Base-by-base conservation (phyloP, 805 yeast genomes). In the Nakazawaea populi region DNA sequence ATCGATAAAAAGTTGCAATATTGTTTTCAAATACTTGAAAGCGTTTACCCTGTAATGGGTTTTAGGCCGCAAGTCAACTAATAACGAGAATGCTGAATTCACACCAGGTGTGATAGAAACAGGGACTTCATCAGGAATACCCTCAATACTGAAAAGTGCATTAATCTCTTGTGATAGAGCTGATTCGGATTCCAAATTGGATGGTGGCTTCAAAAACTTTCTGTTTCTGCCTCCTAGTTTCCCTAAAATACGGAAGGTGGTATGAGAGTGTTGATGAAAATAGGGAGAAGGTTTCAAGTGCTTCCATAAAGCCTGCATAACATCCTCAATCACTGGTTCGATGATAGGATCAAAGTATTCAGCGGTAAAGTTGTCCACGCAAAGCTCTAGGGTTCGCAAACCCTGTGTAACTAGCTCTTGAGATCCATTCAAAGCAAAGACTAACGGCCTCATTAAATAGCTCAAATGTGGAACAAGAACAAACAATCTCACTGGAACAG, bases 261-360 rank as follows among this genome's bases (percentile, higher is more conserved):
- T 89, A 63, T 94, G 99, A 14, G 96, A 86, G 57, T 91, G 96
- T 56, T 89, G 96, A 59, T 94, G 98, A 57, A 87, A 89, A 63
- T 89, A 90, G 0, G 99, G 98, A 36, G 91, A 77, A 1, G 99
- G 99, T 60, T 83, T 83, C 57, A 94, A 68, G 58, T 92, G 94
- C 55, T 80, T 84, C 92, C 97, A 94, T 35, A 94, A 72, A 0
- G 97, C 96, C 38, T 85, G 83, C 89, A 91, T 87, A 1, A 95
- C 90, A 58, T 94, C 97, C 54, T 88, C 95, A 49, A 92, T 83
- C 1, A 91, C 97, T 0, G 99, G 98, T 61, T 91, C 97, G 54
- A 94, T 83, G 63, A 94, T 91, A 2, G 99, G 98, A 60, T 94
- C 99, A 66, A 94, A 90, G 65, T 91, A 94, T 56, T 91, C 96